phyloP scores from a whole-genome alignment of 257 asterid species.

The Haberlea rhodopensis region DNA sequence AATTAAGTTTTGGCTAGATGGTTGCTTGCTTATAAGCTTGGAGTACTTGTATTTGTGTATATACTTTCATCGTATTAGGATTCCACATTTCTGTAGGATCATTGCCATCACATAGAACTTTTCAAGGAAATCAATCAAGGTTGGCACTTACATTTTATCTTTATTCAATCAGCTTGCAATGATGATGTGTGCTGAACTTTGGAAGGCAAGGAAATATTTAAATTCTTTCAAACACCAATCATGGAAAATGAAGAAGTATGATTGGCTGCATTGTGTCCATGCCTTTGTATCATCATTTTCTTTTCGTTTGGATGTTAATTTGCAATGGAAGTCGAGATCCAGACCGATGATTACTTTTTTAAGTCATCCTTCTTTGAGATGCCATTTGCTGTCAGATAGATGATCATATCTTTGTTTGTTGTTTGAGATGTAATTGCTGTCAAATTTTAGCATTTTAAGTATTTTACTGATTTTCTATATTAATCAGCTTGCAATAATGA shows the following conservation, averaged over 20 bases:
- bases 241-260: constrained; percentile 36
- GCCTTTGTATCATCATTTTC: constrained; percentile 20
- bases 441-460: constrained; percentile 1
- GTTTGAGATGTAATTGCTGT: neutral
- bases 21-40: constrained; percentile 22
- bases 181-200: constrained; percentile 74
- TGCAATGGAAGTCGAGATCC: constrained; percentile 1
- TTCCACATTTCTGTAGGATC: constrained; percentile 8
- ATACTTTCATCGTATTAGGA: neutral
- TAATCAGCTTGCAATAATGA: too few relatives aligned
- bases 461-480: constrained; percentile 36
- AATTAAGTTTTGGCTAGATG: neutral
- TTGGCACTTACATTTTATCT: constrained; percentile 41
- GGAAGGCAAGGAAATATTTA: constrained; percentile 46
- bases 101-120: constrained; percentile 24
- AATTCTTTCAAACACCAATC: constrained; percentile 30
- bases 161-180: constrained; percentile 75
- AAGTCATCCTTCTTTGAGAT: constrained; percentile 1
- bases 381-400: too few relatives aligned
- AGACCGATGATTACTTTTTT: neutral
- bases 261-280: constrained; percentile 38
- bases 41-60: neutral
- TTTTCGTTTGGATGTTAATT: constrained; percentile 23
- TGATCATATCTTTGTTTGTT: neutral
- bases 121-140: constrained; percentile 21